phyloP scores from a whole-genome alignment of 164 flowering plant species.

The Akebia trifoliata region DNA sequence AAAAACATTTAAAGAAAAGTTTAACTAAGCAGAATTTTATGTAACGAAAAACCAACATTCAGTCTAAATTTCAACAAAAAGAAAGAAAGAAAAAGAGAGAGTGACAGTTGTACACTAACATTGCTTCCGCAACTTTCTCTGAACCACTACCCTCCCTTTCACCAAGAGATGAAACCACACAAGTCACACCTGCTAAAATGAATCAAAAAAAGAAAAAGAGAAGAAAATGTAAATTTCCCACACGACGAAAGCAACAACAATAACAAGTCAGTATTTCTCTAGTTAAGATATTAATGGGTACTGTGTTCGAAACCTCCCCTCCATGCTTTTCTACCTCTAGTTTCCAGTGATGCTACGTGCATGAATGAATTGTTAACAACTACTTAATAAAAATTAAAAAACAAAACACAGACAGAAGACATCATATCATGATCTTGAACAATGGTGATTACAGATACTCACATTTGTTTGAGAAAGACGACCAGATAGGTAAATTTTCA shows the following conservation, averaged over 20 bases:
- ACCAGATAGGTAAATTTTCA: constrained; percentile 55
- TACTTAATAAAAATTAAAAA: background rate
- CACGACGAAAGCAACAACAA: no score
- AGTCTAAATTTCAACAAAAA: no score
- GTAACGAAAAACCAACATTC: no score
- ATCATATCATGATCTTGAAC: background rate
- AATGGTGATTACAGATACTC: constrained; percentile 1
- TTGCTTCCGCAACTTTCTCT: constrained; percentile 56
- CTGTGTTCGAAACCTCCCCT: constrained; percentile 53
- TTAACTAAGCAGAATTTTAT: no score
- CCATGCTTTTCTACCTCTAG: constrained; percentile 61
- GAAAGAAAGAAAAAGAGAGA: background rate
- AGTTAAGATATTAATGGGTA: constrained; percentile 31
- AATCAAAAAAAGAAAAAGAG: background rate
- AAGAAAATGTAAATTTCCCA: no score
- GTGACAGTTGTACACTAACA: constrained; percentile 38
- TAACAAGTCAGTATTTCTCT: background rate
- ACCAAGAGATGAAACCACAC: constrained; percentile 58
- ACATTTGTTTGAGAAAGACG: constrained; percentile 72
- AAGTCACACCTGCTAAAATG: constrained; percentile 42
- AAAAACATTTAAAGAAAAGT: background rate
- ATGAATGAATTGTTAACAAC: background rate
- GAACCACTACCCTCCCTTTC: constrained; percentile 82
- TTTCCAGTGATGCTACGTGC: constrained; percentile 56
- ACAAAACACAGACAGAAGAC: background rate